A percentile compares a stretch with the other conserved stretches of the same genome.
These are phyloP conservation scores for Marsdenia floribunda DNA, from an alignment of 257 asterid genomes.

Conservation along the genomic window DNA sequence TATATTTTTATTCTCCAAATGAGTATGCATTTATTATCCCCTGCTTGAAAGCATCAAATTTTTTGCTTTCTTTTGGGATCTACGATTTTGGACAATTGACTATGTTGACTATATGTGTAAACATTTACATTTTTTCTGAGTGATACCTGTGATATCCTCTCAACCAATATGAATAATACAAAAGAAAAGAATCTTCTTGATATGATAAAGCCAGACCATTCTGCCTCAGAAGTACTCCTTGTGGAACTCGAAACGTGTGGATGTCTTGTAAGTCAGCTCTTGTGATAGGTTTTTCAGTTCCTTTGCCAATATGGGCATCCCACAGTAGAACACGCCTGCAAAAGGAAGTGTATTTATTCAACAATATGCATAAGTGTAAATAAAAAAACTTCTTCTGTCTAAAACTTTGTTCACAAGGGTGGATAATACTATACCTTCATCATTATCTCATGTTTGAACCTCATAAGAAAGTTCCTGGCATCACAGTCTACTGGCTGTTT, in stretches of 20 bases:
- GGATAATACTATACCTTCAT: not conserved
- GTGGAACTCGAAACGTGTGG: slow-evolving; percentile 77
- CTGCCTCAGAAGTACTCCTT: slow-evolving; percentile 61
- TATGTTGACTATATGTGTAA: slow-evolving; percentile 26
- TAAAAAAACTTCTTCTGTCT: not conserved
- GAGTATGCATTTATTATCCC: not conserved
- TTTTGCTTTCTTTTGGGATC: slow-evolving; percentile 9
- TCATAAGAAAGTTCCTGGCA: not conserved
- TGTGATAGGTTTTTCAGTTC: slow-evolving; percentile 66
- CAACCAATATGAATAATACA: slow-evolving; percentile 26
- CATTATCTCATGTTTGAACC: not conserved
- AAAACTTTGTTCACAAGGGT: not conserved
- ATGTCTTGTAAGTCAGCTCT: slow-evolving; percentile 64
- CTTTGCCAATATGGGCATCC: slow-evolving; percentile 73
- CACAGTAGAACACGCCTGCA: slow-evolving; percentile 81
- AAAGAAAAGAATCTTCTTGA: slow-evolving; percentile 15
- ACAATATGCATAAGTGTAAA: not conserved
- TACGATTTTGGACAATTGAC: slow-evolving; percentile 18
- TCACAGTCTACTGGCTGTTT: not conserved
- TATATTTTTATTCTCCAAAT: not conserved
- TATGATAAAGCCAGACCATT: slow-evolving; percentile 11
- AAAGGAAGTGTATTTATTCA: not conserved
- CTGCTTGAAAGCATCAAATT: not conserved
- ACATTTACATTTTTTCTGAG: slow-evolving; percentile 27
- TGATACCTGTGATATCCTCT: not conserved